phyloP scores from a whole-genome alignment of 1,284 basidiomycete species.

The Pseudozyma sp. region DNA sequence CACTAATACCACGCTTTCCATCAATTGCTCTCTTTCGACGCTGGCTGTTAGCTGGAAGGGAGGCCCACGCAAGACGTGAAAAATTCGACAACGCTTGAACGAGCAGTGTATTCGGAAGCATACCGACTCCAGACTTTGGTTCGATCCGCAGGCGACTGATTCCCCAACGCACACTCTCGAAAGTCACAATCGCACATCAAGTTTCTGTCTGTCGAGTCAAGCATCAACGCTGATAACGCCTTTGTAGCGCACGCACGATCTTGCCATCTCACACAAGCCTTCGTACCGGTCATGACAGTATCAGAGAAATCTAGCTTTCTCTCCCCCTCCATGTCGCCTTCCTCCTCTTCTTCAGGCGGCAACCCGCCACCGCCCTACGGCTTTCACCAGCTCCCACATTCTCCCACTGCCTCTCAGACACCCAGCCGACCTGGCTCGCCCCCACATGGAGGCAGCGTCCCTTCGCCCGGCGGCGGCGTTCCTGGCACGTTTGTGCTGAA shows the following conservation, averaged over 20 bases:
- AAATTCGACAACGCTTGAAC: no score
- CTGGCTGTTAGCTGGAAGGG: background rate
- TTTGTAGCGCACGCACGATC: no score
- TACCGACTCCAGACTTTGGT: no score
- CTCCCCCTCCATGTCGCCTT: conserved; percentile 58
- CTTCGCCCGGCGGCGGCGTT: conserved; percentile 42
- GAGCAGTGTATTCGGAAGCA: no score
- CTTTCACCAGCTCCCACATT: conserved; percentile 60
- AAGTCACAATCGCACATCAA: no score
- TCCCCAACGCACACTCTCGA: no score
- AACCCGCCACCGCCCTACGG: conserved; percentile 62
- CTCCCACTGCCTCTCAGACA: conserved; percentile 55
- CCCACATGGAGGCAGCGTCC: conserved; percentile 59
- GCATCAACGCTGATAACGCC: no score
- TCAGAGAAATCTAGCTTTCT: conserved; percentile 54
- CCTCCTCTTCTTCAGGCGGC: conserved; percentile 56
- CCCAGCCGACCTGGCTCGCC: conserved; percentile 57
- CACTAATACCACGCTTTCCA: background rate
- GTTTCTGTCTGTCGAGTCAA: no score
- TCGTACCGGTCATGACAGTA: conserved; percentile 32
- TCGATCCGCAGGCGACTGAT: no score
- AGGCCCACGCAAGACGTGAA: no score
- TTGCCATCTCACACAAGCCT: conserved; percentile 1
- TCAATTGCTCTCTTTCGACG: background rate
- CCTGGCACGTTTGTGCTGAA: conserved; percentile 62